Base-by-base conservation (phyloP, 208 protist genomes). In the Acanthamoeba healyi region DNA sequence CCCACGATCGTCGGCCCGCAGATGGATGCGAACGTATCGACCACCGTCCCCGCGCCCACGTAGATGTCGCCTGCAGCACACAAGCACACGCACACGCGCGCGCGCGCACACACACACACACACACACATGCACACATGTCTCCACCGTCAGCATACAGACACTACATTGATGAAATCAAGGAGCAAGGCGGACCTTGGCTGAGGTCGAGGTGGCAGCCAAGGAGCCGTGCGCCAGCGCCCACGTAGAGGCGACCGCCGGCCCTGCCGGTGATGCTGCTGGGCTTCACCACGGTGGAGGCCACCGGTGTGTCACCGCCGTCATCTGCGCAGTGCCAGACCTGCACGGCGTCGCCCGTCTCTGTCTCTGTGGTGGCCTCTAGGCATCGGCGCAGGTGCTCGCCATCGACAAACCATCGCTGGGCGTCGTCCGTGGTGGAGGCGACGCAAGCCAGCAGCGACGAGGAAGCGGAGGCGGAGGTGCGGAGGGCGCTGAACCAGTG, bases 1-100 rank as follows among this genome's bases (percentile, higher is more conserved):
- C 67, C 67, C 34, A 77, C 34, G 67, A 77, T 77, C 67, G 67
- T 77, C 34, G 67, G 67, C 3, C 67, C 67, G 38, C 67, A 77
- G 1, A 77, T 12, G 32, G 67, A 77, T 6, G 67, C 67, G 29
- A 77, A 77, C 38, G 67, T n/a, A 38, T 42, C 67, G 12, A 77
- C 67, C 29, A 29, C n/a, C 67, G 67, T 77, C 2, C 29, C 67
- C 29, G 32, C 67, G 3, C 67, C 67, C 2, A 77, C 42, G 34
- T 42, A 77, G 7, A 77, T 22, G 26, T 77, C 67, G 1, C 67
- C 67, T 77, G n/a, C 5, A 38, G 29, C 7, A 77, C 34, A 22
- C 15, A n/a, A 77, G 10, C 65, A 1, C 6, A 6, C 12, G n/a
- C 36, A 15, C 61, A 29, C 14, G 29, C 61, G n/a, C n/a, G n/a